phyloP scores from a whole-genome alignment of 352 stramenopile genomes.

The Phytopythium delawarense region DNA sequence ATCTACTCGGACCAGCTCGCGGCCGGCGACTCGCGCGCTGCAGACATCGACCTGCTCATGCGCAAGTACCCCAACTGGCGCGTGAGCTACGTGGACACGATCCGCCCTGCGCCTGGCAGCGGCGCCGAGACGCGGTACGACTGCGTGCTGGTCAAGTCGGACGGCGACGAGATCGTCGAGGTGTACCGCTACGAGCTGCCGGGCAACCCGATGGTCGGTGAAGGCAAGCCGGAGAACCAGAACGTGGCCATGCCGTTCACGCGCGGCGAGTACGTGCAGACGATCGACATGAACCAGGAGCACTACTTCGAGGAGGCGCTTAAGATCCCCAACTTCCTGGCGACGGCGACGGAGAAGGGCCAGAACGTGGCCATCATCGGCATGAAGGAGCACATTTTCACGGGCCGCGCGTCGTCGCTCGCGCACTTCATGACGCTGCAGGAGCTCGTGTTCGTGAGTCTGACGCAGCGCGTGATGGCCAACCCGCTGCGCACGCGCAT shows the following conservation, averaged over 20 bases:
- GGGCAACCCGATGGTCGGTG: conserved; percentile 75
- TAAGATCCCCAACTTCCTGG: conserved; percentile 87
- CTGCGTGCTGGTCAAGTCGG: conserved; percentile 79
- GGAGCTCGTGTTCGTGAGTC: conserved; percentile 85
- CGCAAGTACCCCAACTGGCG: conserved; percentile 94
- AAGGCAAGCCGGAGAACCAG: conserved; percentile 88
- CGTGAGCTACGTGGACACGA: conserved; percentile 87
- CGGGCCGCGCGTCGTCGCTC: conserved; percentile 74
- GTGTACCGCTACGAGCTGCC: conserved; percentile 86
- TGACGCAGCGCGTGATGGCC: conserved; percentile 80
- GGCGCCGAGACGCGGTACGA: conserved; percentile 67
- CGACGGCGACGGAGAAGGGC: conserved; percentile 60
- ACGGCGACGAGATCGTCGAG: conserved; percentile 84
- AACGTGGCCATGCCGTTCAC: conserved; percentile 85
- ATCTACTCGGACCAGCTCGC: conserved; percentile 85
- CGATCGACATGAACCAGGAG: conserved; percentile 92
- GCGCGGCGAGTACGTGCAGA: conserved; percentile 83
- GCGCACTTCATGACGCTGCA: conserved; percentile 88
- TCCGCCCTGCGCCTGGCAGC: conserved; percentile 61
- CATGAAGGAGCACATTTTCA: conserved; percentile 91
- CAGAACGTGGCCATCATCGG: conserved; percentile 81
- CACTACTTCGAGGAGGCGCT: conserved; percentile 88
- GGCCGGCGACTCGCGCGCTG: conserved; percentile 60
- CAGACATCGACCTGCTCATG: conserved; percentile 98
- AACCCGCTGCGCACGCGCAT: conserved; percentile 72